Conservation (phyloP, 2,329 filamentous ascomycete species). For the Calonectria pseudoturangicola region DNA sequence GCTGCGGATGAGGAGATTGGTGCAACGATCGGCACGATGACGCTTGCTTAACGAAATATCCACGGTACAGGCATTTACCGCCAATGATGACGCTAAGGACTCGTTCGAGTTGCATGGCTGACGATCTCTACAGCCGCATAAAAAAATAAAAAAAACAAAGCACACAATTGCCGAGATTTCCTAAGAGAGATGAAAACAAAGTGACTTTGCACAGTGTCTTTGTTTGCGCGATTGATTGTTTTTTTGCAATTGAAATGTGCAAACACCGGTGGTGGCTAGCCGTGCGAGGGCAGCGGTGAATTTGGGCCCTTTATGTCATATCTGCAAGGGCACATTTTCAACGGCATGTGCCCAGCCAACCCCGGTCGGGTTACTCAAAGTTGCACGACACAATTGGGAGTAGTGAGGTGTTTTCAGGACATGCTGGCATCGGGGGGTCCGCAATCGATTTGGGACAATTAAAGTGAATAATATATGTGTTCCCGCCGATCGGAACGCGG, state of each 20-base stretch:
- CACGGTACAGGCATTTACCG: slow-evolving; percentile 20
- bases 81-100: slow-evolving; percentile 23
- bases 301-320: slow-evolving; percentile 18
- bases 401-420: slow-evolving; percentile 24
- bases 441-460: slow-evolving; percentile 3
- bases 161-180: neutral
- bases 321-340: slow-evolving; percentile 26
- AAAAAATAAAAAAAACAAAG: neutral
- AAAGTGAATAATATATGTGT: slow-evolving; percentile 5
- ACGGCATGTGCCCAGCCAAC: slow-evolving; percentile 5
- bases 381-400: neutral
- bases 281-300: slow-evolving; percentile 10
- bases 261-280: neutral
- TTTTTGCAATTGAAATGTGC: neutral
- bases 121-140: slow-evolving; percentile 34
- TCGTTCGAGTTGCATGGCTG: slow-evolving; percentile 26
- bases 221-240: slow-evolving; percentile 14
- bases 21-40: neutral
- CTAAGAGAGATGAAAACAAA: neutral
- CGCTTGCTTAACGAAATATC: slow-evolving; percentile 34
- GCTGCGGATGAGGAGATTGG: neutral
- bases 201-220: slow-evolving; percentile 7
- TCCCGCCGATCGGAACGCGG: slow-evolving; percentile 22
- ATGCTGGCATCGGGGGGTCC: neutral
- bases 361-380: slow-evolving; percentile 12